These are phyloP conservation scores for Patellifolia procumbens DNA, from an alignment of 179 eudicot genomes.

Conservation along the genomic window DNA sequence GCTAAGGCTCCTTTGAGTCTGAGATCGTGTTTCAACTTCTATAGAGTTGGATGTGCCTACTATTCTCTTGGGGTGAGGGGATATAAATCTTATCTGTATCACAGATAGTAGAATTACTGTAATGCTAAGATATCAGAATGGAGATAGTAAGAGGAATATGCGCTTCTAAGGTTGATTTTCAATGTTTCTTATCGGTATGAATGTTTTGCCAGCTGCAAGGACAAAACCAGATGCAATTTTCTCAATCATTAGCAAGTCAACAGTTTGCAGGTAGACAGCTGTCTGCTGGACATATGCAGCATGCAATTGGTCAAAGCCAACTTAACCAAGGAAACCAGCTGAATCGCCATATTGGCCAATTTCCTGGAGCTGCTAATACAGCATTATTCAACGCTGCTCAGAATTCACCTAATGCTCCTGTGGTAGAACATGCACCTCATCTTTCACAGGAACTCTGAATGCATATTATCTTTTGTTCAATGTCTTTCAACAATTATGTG, in stretches of 20 bases:
- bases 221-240: constrained; percentile 84
- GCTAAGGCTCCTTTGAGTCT: not conserved
- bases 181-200: constrained; percentile 17
- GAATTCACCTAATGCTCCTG: constrained; percentile 70
- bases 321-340: constrained; percentile 90
- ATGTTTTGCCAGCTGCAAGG: constrained; percentile 61
- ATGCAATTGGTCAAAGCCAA: constrained; percentile 80
- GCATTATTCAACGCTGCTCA: constrained; percentile 90
- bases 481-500: constrained; percentile 18
- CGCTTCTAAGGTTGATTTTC: constrained; percentile 2
- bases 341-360: constrained; percentile 90
- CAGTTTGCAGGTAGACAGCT: constrained; percentile 91
- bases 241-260: constrained; percentile 75
- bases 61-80: not conserved
- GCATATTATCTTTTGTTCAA: not conserved
- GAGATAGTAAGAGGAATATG: not conserved
- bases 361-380: constrained; percentile 79
- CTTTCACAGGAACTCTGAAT: constrained; percentile 18
- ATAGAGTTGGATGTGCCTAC: not conserved
- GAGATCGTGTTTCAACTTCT: not conserved
- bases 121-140: constrained; percentile 1
- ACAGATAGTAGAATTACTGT: not conserved
- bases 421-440: constrained; percentile 50
- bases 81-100: not conserved
- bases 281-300: constrained; percentile 67